Evolutionary conservation across 2,329 filamentous ascomycete species (phyloP).

Genomic region (Monosporascus sp.): DNA sequence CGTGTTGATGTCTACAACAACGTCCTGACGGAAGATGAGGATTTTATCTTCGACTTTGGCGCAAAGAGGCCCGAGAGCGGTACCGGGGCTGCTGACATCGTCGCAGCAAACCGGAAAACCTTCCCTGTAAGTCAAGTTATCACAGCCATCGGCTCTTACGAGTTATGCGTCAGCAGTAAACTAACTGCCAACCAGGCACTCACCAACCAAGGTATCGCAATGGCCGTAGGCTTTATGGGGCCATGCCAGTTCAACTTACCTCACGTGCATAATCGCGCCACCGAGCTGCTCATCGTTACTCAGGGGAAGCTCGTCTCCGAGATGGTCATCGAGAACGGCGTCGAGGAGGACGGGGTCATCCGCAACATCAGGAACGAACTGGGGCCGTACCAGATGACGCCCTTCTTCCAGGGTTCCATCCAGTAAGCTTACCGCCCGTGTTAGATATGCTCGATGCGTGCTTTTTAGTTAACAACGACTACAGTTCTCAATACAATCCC

Average conservation of each 20-base stretch:
- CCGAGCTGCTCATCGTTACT: slow-evolving; percentile 48
- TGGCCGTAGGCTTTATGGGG: slow-evolving; percentile 46
- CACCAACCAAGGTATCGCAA: slow-evolving; percentile 43
- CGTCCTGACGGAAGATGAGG: slow-evolving; percentile 35
- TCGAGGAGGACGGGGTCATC: slow-evolving; percentile 30
- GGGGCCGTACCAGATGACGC: slow-evolving; percentile 40
- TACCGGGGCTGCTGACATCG: slow-evolving; percentile 39
- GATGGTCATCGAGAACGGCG: slow-evolving; percentile 49
- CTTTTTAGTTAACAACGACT: background rate
- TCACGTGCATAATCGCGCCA: slow-evolving; percentile 48
- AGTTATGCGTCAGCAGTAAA: background rate
- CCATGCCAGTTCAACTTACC: slow-evolving; percentile 53
- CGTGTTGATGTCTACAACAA: slow-evolving; percentile 36
- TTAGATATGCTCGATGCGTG: slow-evolving; percentile 34
- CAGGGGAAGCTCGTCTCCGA: slow-evolving; percentile 43
- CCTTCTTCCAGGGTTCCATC: slow-evolving; percentile 48
- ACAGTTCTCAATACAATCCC: slow-evolving; percentile 44
- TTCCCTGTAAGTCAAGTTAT: slow-evolving; percentile 33
- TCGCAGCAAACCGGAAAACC: slow-evolving; percentile 48
- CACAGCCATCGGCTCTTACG: background rate
- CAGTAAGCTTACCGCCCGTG: slow-evolving; percentile 25
- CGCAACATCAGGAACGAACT: slow-evolving; percentile 33
- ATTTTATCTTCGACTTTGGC: slow-evolving; percentile 47
- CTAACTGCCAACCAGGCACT: slow-evolving; percentile 29
- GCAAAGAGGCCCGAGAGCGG: slow-evolving; percentile 13